A percentile compares a stretch with the other conserved stretches of the same genome.
phyloP scores from a whole-genome alignment of 306 rosid species.

The Trichosanthes cucumerina region DNA sequence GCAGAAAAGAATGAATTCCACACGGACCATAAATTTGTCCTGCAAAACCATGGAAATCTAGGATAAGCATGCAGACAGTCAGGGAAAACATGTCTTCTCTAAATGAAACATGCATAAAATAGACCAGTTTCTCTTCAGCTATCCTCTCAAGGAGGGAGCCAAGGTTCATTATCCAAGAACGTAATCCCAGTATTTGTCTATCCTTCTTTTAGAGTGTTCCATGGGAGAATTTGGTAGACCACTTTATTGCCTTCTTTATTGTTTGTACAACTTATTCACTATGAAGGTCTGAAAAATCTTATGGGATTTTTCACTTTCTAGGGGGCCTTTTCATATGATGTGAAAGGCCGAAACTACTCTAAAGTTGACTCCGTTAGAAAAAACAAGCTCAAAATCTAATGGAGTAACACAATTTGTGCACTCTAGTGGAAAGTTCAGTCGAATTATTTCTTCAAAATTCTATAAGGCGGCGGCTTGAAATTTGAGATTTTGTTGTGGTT shows the following conservation, averaged over 20 bases:
- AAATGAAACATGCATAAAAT: background rate
- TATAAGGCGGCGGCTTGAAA: no score
- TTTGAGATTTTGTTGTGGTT: no score
- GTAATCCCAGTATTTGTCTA: background rate
- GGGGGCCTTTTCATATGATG: background rate
- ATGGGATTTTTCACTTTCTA: background rate
- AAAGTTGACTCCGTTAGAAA: background rate
- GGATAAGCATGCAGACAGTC: background rate
- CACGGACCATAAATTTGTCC: conserved; percentile 40
- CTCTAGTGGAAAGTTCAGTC: background rate
- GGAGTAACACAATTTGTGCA: background rate
- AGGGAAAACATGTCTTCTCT: background rate
- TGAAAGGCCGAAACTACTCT: background rate
- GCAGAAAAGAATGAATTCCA: conserved; percentile 47
- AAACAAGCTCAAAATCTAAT: background rate
- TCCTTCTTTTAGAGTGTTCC: background rate
- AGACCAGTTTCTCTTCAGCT: background rate
- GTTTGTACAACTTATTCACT: background rate
- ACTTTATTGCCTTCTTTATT: background rate
- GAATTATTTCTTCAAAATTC: no score
- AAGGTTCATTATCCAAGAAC: background rate
- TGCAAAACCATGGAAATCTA: conserved; percentile 18
- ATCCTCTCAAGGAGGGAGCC: background rate
- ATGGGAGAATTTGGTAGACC: background rate
- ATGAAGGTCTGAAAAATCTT: background rate